Base-by-base conservation (phyloP, 139 green algal species). In the Zygnema circumcarinatum region DNA sequence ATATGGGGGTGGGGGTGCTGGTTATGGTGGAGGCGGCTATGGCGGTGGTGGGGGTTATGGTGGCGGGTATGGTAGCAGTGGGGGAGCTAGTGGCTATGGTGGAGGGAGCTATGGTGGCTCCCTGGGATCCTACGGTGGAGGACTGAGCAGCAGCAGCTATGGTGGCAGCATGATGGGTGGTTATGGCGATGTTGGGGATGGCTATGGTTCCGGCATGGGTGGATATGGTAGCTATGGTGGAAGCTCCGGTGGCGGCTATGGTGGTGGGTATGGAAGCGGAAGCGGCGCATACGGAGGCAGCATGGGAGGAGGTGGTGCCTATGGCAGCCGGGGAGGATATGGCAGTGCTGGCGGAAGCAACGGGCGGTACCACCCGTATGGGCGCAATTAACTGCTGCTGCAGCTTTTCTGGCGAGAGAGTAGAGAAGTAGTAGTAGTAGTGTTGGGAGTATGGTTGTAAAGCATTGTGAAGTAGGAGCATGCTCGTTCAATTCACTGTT, bases 351-450 rank as follows among this genome's bases (percentile, higher is more conserved):
- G 84, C 7, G 47, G 78, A 32, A 39, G 79, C 35, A 74, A 87
- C 86, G 82, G 56, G 20, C 74, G 85, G 11, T 90, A 90, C 80
- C 85, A 90, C n/a, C 85, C 85, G 16, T 90, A 90, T 73, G 79
- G 79, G 11, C 33, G 85, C 2, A 74, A 67, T 33, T 90, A 67
- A 88, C n/a, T n/a, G 80, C 29, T 72, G 56, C 29, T 72, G 56
- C n/a, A n/a, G n/a, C n/a, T n/a, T n/a, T n/a, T n/a, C n/a, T n/a
- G n/a, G n/a, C n/a, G n/a, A n/a, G n/a, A n/a, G n/a, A n/a, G n/a
- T n/a, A n/a, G n/a, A n/a, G n/a, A n/a, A n/a, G n/a, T n/a, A n/a
- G n/a, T n/a, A n/a, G n/a, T n/a, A n/a, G n/a, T n/a, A n/a, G n/a
- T n/a, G n/a, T n/a, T n/a, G n/a, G n/a, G n/a, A n/a, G n/a, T n/a